Evolutionary conservation across 257 asterid species (phyloP), one percentile per base, ranked within the genome.

Genomic region (Euphrasia confusa): DNA sequence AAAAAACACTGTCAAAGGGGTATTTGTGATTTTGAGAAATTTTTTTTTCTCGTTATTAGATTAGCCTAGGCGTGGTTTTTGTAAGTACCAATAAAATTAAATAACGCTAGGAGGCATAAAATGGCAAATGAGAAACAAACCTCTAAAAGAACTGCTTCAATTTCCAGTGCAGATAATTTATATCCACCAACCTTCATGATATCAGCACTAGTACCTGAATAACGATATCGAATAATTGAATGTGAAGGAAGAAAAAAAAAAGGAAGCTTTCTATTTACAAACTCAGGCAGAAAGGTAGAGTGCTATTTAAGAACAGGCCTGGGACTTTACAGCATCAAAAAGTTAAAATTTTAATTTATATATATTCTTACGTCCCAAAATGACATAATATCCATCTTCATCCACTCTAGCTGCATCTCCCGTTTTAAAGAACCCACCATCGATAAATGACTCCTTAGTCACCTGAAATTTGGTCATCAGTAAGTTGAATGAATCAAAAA

Each of bases 171-270:
- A 40, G 99, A 92, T 71, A 92, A 79, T 75, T 92, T 92, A 56
- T 81, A 92, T 44, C 99, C 99, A 26, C 99, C 99, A 55, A 84
- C 95, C 82, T 92, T 92, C 94, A 92, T 86, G 69, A 92, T 92
- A 75, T 92, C 99, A 61, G 99, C 99, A 81, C 83, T 89, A 35
- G 93, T 89, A 71, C 99, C 99, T 92, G 81, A 65, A 70, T 77
- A 54, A 74, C n/a, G 17, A 60, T 8, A 45, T 56, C 7, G 13
- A 45, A n/a, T 45, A 45, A 45, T 13, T 45, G 1, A 2, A n/a
- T 17, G 17, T 10, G 11, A 42, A 9, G 11, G 14, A 9, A 40
- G 14, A n/a, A n/a, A 45, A 45, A 12, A 10, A 4, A 5, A n/a
- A n/a, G 3, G 6, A 44, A 13, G 6, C 15, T 45, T 13, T 13